phyloP scores from a whole-genome alignment of 176 grass and related monocot genomes.

The Triticum urartu region DNA sequence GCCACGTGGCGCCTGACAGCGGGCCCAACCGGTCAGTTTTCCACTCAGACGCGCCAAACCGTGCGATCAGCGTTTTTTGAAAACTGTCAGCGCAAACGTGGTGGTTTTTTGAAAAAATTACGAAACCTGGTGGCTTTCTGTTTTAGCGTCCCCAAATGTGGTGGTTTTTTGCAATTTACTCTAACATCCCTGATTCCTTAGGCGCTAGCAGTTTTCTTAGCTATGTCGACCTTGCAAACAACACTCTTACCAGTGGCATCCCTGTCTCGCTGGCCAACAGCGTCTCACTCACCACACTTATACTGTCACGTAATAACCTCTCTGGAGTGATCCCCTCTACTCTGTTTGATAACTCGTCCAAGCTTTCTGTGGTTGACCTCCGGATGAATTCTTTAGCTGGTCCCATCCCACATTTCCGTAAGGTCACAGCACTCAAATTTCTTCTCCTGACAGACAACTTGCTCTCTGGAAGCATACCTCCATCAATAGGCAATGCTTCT shows the following conservation, averaged over 20 bases:
- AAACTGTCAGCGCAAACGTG: no score
- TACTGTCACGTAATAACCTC: conserved; percentile 17
- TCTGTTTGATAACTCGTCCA: no score
- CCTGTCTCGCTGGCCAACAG: background rate
- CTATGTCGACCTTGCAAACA: conserved; percentile 30
- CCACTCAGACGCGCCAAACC: no score
- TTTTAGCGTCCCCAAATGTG: no score
- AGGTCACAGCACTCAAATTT: background rate
- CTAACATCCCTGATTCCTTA: conserved; percentile 18
- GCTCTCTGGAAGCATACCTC: conserved; percentile 17
- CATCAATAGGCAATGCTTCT: conserved; percentile 26
- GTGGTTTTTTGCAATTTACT: no score
- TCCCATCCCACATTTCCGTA: background rate
- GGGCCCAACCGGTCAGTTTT: no score
- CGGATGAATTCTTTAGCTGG: background rate
- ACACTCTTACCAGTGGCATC: conserved; percentile 1
- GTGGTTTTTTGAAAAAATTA: no score
- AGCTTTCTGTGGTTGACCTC: no score
- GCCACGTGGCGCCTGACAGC: no score
- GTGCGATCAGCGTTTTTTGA: no score
- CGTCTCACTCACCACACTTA: background rate
- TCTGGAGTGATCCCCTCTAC: no score
- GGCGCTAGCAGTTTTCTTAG: background rate
- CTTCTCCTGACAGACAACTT: background rate
- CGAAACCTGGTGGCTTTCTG: no score